These are phyloP conservation scores for Cordyceps cicadae DNA, from an alignment of 2,329 filamentous ascomycete species.

Conservation along the genomic window DNA sequence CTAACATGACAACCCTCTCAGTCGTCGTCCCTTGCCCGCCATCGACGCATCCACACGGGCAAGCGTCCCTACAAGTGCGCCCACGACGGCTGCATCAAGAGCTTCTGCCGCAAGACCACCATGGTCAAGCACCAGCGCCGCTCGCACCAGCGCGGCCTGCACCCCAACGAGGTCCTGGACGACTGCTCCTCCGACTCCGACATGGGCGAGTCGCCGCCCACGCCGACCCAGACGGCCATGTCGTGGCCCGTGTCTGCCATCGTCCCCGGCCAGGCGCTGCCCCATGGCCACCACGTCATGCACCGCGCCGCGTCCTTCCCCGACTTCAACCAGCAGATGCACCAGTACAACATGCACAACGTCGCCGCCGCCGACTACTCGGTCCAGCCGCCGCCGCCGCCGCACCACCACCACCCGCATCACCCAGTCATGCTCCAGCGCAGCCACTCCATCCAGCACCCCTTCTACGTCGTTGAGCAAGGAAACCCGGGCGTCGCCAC, in stretches of 20 bases:
- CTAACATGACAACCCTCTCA: conserved; percentile 21
- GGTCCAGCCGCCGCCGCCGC: conserved; percentile 17
- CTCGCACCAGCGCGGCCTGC: conserved; percentile 51
- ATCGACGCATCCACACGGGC: conserved; percentile 58
- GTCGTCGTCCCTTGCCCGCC: conserved; percentile 58
- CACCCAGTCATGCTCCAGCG: conserved; percentile 35
- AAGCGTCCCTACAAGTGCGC: conserved; percentile 58
- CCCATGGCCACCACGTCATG: conserved; percentile 29
- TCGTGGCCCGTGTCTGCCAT: conserved; percentile 42
- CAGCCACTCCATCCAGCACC: conserved; percentile 36
- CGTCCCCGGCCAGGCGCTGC: conserved; percentile 28
- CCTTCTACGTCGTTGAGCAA: conserved; percentile 53
- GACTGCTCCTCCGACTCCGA: conserved; percentile 50
- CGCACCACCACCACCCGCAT: conserved; percentile 9
- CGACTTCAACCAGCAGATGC: conserved; percentile 44
- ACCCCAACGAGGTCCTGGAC: conserved; percentile 45
- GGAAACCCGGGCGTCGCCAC: conserved; percentile 54
- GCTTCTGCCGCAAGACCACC: conserved; percentile 65
- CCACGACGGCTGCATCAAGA: conserved; percentile 55
- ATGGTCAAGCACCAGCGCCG: conserved; percentile 60
- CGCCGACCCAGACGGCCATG: conserved; percentile 43
- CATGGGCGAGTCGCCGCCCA: conserved; percentile 50
- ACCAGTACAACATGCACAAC: conserved; percentile 32
- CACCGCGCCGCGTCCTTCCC: conserved; percentile 47
- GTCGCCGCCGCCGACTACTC: conserved; percentile 40